Conservation (phyloP, 176 grass and related monocot genomes). For the Sorghum bicolor region Sorghum_bicolor_NCBIv3 NC_012872.2:25894001-25894500, state of each 20-base stretch:
- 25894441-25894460: slow-evolving; percentile 70
- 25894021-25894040: no score
- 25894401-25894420: slow-evolving; percentile 84
- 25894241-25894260: not conserved
- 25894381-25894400: slow-evolving; percentile 52
- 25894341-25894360: slow-evolving; percentile 1
- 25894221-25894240: not conserved
- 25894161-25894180: no score
- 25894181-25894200: no score
- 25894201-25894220: no score
- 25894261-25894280: not conserved
- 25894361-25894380: not conserved
- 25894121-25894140: no score
- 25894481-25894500: slow-evolving; percentile 71
- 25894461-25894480: slow-evolving; percentile 74
- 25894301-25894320: not conserved
- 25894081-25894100: no score
- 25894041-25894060: no score
- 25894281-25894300: not conserved
- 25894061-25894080: no score
- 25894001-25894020: no score
- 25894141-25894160: no score
- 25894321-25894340: not conserved
- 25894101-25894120: no score
- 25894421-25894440: slow-evolving; percentile 77